Base-by-base conservation (phyloP, 352 stramenopile genomes). In the Pythium monospermum region DNA sequence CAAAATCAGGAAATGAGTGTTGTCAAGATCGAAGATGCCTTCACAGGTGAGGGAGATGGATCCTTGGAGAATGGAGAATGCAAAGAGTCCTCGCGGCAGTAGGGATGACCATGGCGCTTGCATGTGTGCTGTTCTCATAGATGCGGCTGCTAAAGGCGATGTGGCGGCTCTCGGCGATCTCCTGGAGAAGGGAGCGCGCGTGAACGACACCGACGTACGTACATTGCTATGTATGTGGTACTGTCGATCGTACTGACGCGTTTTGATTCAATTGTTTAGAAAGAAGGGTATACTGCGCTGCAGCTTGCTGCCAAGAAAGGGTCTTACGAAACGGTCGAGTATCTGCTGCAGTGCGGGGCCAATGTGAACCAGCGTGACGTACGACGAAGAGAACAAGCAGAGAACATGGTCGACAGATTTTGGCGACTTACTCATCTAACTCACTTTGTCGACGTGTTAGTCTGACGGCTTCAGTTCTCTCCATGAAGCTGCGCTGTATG, bases 361-460 rank as follows among this genome's bases (percentile, higher is more conserved):
- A 60, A 86, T 32, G 73, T 82, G 19, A 79, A 89, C 56, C 75
- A 80, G 49, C 63, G 75, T 28, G 77, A 89, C 30, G 77, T 86
- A 53, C 23, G 65, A 4, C 23, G 4, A 22, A 38, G 7, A 33
- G 15, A 37, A 12, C 19, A 23, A 15, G 30, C 8, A 35, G 30
- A 35, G 30, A 15, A 15, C 42, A 33, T 30, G 16, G 28, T 16
- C 6, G 13, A 47, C 18, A 31, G 23, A 21, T n/a, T n/a, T n/a
- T n/a, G n/a, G n/a, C n/a, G n/a, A n/a, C n/a, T n/a, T n/a, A n/a
- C n/a, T n/a, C n/a, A n/a, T n/a, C n/a, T n/a, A n/a, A n/a, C n/a
- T n/a, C n/a, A n/a, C n/a, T 39, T 31, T 18, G 26, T 38, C 5
- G 26, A 23, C 43, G 31, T 6, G 8, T 19, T n/a, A 89, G 77